These are phyloP conservation scores for Alternaria longipes DNA, from an alignment of 2,329 filamentous ascomycete species.

Conservation along the genomic window DNA sequence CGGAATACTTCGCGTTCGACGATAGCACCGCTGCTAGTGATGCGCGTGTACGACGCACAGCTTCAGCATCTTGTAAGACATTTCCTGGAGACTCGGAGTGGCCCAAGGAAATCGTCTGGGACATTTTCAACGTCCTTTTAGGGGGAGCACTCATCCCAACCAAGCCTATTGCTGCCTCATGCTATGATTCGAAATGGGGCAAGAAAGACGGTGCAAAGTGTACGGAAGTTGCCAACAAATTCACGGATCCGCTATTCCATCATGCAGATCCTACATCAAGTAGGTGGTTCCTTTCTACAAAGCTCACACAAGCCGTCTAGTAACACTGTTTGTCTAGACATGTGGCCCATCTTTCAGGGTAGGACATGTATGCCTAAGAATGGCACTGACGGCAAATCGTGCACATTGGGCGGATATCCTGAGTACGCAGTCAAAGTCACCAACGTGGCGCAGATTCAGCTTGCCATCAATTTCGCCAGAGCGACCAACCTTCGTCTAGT, in stretches of 20 bases:
- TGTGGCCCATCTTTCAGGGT: constrained; percentile 42
- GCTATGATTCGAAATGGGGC: constrained; percentile 27
- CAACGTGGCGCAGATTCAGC: constrained; percentile 38
- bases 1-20: constrained; percentile 11
- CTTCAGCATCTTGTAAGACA: constrained; percentile 22
- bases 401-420: constrained; percentile 40
- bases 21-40: not conserved
- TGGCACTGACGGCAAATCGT: constrained; percentile 31
- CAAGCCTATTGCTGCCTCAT: constrained; percentile 27
- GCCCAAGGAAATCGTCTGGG: constrained; percentile 23
- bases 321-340: not conserved
- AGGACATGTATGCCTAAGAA: constrained; percentile 38
- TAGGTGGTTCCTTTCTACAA: not conserved
- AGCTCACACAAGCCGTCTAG: not conserved
- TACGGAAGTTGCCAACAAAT: constrained; percentile 16
- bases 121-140: constrained; percentile 23
- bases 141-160: constrained; percentile 27
- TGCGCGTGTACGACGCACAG: not conserved
- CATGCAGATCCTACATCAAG: constrained; percentile 40
- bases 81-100: constrained; percentile 27
- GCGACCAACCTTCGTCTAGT: constrained; percentile 38
- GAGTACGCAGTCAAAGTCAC: constrained; percentile 36
- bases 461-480: constrained; percentile 41
- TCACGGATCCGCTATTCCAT: constrained; percentile 19
- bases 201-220: constrained; percentile 18